Percentiles rank a stretch among this genome's conserved stretches.
phyloP scores from a whole-genome alignment of 495 filamentous ascomycete species.

The Aspergillus olivimuriae region DNA sequence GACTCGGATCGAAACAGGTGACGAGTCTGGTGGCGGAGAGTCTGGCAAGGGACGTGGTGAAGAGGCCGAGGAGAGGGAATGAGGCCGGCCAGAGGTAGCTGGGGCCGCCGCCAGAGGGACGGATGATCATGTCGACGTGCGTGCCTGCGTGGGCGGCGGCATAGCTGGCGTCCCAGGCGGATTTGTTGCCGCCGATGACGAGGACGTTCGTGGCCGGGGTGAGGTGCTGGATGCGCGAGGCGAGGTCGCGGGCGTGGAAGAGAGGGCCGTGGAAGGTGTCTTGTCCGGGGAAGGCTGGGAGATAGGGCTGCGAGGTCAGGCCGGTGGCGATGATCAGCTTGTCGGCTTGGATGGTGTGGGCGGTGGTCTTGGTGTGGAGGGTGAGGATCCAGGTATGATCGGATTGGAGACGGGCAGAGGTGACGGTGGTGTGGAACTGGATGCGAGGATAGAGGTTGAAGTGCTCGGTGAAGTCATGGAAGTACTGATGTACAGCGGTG shows the following conservation, averaged over 20 bases:
- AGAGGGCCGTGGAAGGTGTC: neutral
- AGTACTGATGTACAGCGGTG: conserved; percentile 11
- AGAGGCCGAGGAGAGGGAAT: conserved; percentile 49
- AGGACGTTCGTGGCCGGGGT: neutral
- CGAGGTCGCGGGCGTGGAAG: neutral
- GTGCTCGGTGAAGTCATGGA: conserved; percentile 19
- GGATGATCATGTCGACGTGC: conserved; percentile 42
- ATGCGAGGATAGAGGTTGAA: conserved; percentile 18
- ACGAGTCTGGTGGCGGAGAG: conserved; percentile 54
- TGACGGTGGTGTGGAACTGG: conserved; percentile 16
- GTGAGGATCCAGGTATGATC: too few species aligned
- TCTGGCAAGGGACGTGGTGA: conserved; percentile 50
- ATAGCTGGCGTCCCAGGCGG: conserved; percentile 67
- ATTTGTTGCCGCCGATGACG: conserved; percentile 38
- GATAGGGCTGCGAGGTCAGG: conserved; percentile 3
- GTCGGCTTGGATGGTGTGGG: neutral
- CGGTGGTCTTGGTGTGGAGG: too few species aligned
- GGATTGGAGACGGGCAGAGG: too few species aligned
- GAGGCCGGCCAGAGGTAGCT: conserved; percentile 58
- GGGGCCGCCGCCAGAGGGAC: conserved; percentile 66
- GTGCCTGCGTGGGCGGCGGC: conserved; percentile 55
- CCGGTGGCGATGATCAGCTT: conserved; percentile 6
- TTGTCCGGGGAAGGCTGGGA: neutral
- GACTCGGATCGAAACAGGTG: conserved; percentile 56
- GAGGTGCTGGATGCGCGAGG: conserved; percentile 19